These are phyloP conservation scores for Xylariaceae sp. DNA, from an alignment of 2,329 filamentous ascomycete genomes.

Conservation along the genomic window DNA sequence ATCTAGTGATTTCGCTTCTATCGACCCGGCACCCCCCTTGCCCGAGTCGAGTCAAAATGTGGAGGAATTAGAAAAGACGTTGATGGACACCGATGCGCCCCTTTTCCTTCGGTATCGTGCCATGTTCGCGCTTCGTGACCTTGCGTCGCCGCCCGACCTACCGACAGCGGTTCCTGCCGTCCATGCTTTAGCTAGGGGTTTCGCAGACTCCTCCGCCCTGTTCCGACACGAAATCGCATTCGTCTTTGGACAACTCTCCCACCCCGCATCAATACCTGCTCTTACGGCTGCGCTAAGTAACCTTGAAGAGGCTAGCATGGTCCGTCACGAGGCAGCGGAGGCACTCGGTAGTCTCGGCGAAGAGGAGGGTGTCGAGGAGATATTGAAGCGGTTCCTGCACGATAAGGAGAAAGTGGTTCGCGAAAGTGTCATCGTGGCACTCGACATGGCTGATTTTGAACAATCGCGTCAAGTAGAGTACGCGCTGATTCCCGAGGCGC, in stretches of 20 bases:
- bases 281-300: constrained; percentile 75
- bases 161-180: constrained; percentile 87
- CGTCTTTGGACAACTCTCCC: constrained; percentile 92
- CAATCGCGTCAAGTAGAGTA: constrained; percentile 85
- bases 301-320: constrained; percentile 84
- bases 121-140: constrained; percentile 95
- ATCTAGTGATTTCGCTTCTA: constrained; percentile 83
- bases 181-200: constrained; percentile 76
- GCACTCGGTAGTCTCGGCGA: constrained; percentile 91
- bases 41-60: constrained; percentile 67
- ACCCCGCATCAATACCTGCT: constrained; percentile 93
- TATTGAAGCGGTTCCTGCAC: constrained; percentile 74
- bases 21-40: constrained; percentile 90
- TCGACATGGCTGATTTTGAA: constrained; percentile 98
- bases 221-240: constrained; percentile 98
- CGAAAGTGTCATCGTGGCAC: constrained; percentile 88
- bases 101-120: constrained; percentile 93
- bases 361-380: constrained; percentile 87
- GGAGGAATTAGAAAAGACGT: constrained; percentile 65
- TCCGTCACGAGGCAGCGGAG: constrained; percentile 94
- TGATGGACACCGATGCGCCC: constrained; percentile 74
- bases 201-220: constrained; percentile 80
- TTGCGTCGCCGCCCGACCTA: constrained; percentile 87
- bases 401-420: constrained; percentile 91
- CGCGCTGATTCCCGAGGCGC: constrained; percentile 73